Evolutionary conservation across 805 yeast species (phyloP), one percentile per base, ranked within the genome.

Genomic region (Candida sithepensis): DNA sequence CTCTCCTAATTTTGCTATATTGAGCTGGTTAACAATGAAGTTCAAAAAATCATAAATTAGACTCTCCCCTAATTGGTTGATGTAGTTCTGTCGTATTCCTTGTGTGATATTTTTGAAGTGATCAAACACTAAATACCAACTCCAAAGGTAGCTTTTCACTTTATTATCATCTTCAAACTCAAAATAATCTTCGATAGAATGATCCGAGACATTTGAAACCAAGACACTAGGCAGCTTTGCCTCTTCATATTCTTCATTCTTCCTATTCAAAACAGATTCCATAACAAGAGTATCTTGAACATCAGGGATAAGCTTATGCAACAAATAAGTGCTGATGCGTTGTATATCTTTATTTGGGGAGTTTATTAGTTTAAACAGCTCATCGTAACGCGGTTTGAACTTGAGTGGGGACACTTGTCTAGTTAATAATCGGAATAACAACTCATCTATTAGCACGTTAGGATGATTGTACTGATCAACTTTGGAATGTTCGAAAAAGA

Each of bases 91-190:
- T 47, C 90, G 74, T 53, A 89, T 72, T 37, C 78, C 76, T 53
- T 79, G 81, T 1, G 94, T 79, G 5, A 85, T 75, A 48, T 81
- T 79, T 44, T 75, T 73, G 60, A 89, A 85, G 62, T 81, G 81
- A 24, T 67, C 69, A 52, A 86, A 72, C 0, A 86, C 63, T 45
- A 88, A 68, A 51, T 67, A 68, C 95, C 96, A 90, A 47, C 80
- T 68, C 83, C 87, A 84, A 30, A 85, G 54, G 58, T 77, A 85
- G 19, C 63, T 68, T 24, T 73, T 58, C 40, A 72, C 60, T 3
- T 59, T 61, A 24, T 55, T 49, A 20, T 66, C 69, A 22, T 70
- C 69, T 38, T 73, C 75, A 46, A 57, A 54, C 22, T 67, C 78
- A 23, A 73, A 51, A 47, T 70, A 71, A 21, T 71, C 75, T 32